Base-by-base conservation (phyloP, 176 grass and related monocot species). In the Oryza meyeriana region DNA sequence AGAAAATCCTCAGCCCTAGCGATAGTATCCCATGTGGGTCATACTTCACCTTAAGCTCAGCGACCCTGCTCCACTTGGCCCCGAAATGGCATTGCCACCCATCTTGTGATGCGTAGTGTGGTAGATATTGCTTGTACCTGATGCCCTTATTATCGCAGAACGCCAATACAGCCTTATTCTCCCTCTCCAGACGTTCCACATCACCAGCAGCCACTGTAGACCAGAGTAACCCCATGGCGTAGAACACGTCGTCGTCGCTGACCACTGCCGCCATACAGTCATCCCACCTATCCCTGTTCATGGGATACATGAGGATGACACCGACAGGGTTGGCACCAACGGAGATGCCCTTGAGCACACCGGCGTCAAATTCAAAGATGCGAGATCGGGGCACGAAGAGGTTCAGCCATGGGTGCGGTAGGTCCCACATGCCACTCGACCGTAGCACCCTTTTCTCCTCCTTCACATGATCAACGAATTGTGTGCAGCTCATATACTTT, bases 351-450 rank as follows among this genome's bases (percentile, higher is more conserved):
- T 87, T 91, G 66, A 93, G 40, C 20, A 97, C 85, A 6, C 64
- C 68, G 4, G 29, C 14, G 17, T 97, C 91, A 1, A 93, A 85
- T 45, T 93, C 88, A 1, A 89, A 48, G 40, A 97, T 85, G 4
- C 67, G 85, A 2, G 86, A 89, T 39, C 72, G 70, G 3, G 94
- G 88, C 0, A 97, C 13, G 47, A 97, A 93, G 48, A 93, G 79
- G 72, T 85, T 97, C 11, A 97, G 34, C 94, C 94, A 97, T 10
- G 94, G 91, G 68, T 93, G 94, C 0, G 81, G 84, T 27, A 91
- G 84, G 5, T 89, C 75, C 91, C 84, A 91, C 12, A 71, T 4
- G 0, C 88, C 86, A 4, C 14, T 45, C 6, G 81, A 83, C 1
- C 78, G 88, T 12, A 89, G 81, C 61, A 55, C 40, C 3, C 4